These are phyloP conservation scores for Nakaseomyces kungkrabaensis DNA, from an alignment of 1,139 yeast genomes.

Conservation along the genomic window DNA sequence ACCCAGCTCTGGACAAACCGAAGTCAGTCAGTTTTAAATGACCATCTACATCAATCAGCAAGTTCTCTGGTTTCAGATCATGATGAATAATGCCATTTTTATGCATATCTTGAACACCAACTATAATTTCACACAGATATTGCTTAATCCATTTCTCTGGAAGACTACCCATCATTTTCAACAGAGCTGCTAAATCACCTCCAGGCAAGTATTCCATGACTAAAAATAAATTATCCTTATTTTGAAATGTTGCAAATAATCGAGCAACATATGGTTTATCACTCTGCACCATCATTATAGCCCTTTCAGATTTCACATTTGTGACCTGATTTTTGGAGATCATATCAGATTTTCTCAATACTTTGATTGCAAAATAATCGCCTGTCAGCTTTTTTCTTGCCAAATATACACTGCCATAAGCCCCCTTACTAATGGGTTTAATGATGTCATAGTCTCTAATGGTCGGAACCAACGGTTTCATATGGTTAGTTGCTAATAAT, in stretches of 20 bases:
- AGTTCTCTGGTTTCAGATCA: slow-evolving; percentile 89
- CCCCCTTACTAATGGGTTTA: slow-evolving; percentile 93
- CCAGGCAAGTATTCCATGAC: slow-evolving; percentile 97
- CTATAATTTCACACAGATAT: slow-evolving; percentile 81
- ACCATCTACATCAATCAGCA: slow-evolving; percentile 76
- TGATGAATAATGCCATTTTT: slow-evolving; percentile 84
- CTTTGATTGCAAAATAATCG: slow-evolving; percentile 91
- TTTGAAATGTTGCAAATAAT: slow-evolving; percentile 80
- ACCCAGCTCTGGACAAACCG: slow-evolving; percentile 85
- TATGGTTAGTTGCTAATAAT: slow-evolving; percentile 46
- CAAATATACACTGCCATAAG: slow-evolving; percentile 89
- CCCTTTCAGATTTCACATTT: slow-evolving; percentile 89
- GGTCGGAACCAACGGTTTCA: slow-evolving; percentile 47
- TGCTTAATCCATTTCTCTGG: slow-evolving; percentile 83
- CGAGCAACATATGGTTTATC: slow-evolving; percentile 93
- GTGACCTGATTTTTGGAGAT: slow-evolving; percentile 92
- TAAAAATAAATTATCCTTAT: slow-evolving; percentile 72
- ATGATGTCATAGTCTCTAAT: slow-evolving; percentile 83
- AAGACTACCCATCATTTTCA: slow-evolving; percentile 69
- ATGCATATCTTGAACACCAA: slow-evolving; percentile 87
- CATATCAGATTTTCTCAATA: slow-evolving; percentile 91
- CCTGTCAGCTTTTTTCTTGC: slow-evolving; percentile 81
- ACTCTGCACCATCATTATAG: slow-evolving; percentile 94
- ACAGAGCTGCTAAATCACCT: slow-evolving; percentile 86
- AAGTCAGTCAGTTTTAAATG: slow-evolving; percentile 91